Evolutionary conservation across 768 basidiomycete genomes (phyloP), one percentile per base, ranked within the genome.

Genomic region (Mycena polygramma): DNA sequence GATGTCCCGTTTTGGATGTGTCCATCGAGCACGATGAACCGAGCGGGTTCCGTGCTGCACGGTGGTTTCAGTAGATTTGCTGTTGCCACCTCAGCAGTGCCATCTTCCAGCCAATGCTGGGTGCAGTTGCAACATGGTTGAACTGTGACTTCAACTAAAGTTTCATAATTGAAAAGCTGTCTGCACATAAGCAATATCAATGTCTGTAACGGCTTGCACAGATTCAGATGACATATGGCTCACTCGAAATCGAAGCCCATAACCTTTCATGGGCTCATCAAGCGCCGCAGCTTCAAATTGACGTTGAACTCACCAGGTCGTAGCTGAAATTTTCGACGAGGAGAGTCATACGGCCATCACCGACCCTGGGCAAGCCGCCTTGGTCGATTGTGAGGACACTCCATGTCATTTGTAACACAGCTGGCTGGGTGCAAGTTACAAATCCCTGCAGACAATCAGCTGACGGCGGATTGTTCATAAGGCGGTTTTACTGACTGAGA

Each of bases 361-460:
- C n/a, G n/a, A n/a, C n/a, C n/a, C n/a, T n/a, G n/a, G n/a, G n/a
- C n/a, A n/a, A n/a, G n/a, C n/a, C n/a, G n/a, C n/a, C n/a, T n/a
- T n/a, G n/a, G n/a, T n/a, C n/a, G n/a, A 3, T 20, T 6, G n/a
- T 19, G 10, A 14, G 24, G 22, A 49, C 20, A 14, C n/a, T n/a
- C 43, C n/a, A 60, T 30, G 24, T 48, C 59, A 60, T 35, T 48
- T 35, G 24, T 30, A 60, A 60, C 13, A 49, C 8, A 5, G 59
- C 48, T 48, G 59, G 59, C 3, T 17, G 19, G 14, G 43, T 45
- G n/a, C 59, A 60, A 30, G 59, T 60, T 17, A 60, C 59, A 48
- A 60, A 45, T 19, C 24, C 45, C 59, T 48, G 59, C 19, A 48
- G 45, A 13, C 35, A 60, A 60, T 60, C 48, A 49, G 48, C 48